A percentile compares a stretch with the other conserved stretches of the same genome.
These are phyloP conservation scores for Rhodamnia argentea DNA, from an alignment of 345 rosid species.

Conservation along the genomic window DNA sequence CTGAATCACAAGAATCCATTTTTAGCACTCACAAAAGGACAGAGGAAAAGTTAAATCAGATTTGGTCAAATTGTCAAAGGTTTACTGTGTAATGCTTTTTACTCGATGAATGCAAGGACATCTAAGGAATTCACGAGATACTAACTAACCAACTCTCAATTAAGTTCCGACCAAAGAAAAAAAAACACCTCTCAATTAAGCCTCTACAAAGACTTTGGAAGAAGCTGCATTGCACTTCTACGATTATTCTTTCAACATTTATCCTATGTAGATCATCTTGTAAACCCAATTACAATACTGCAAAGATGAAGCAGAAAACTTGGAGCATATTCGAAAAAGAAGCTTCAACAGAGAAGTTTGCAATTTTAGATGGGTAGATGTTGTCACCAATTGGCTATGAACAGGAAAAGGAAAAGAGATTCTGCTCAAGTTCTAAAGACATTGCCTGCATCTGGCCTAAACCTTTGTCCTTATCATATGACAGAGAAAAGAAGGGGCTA, in stretches of 20 bases:
- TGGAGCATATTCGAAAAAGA: background rate
- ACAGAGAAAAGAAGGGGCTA: background rate
- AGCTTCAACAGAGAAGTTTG: background rate
- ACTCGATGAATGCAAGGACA: background rate
- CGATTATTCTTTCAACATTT: background rate
- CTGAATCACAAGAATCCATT: conserved; percentile 15
- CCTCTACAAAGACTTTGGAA: background rate
- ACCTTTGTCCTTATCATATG: background rate
- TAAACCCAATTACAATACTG: background rate
- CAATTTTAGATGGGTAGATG: background rate
- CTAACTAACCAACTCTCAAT: background rate
- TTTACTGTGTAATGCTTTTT: background rate
- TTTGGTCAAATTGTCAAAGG: background rate
- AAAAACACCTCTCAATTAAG: background rate
- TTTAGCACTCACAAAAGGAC: background rate
- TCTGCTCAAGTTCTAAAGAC: background rate
- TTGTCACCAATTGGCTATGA: background rate
- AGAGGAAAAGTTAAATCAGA: background rate
- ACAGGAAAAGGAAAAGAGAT: background rate
- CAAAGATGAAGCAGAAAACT: background rate
- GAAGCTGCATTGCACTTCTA: background rate
- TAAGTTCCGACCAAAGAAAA: background rate
- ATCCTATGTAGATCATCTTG: background rate
- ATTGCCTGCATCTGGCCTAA: background rate
- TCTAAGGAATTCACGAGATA: background rate